Percentiles rank a stretch among this genome's conserved stretches.
Conservation (phyloP, 345 rosid species). For the Citrus trifoliata region DNA sequence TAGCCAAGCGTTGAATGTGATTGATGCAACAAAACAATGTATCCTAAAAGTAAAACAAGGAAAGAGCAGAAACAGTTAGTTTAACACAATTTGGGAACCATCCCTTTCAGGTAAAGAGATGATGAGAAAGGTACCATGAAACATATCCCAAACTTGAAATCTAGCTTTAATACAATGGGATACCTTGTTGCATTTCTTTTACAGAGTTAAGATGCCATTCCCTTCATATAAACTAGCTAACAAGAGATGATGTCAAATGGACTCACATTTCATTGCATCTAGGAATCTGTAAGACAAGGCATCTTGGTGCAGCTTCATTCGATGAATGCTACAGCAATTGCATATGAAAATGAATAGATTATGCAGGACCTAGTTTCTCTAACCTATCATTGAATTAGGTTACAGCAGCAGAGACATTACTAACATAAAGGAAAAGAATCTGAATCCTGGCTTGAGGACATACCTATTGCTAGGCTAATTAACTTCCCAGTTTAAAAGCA, state of each 20-base stretch:
- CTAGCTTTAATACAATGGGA: neutral
- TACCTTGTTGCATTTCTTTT: neutral
- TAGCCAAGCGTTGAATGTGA: no score
- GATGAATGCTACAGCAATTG: neutral
- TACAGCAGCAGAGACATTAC: neutral
- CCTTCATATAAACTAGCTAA: neutral
- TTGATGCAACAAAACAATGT: no score
- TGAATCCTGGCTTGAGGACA: neutral
- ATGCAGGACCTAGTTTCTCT: neutral
- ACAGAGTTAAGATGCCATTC: neutral
- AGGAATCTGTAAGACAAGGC: neutral
- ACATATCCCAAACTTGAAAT: neutral
- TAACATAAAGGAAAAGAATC: neutral
- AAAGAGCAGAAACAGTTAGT: no score
- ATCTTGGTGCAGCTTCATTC: neutral
- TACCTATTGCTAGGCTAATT: neutral
- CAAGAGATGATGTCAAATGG: no score
- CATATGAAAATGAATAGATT: neutral
- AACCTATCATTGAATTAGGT: neutral
- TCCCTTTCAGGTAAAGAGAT: neutral
- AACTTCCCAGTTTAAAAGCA: constrained; percentile 95
- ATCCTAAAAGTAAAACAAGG: no score
- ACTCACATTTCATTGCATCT: neutral
- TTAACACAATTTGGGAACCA: neutral
- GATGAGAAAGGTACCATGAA: neutral